phyloP scores from a whole-genome alignment of 2,329 filamentous ascomycete species.

The Chaetoscypha palmicola region DNA sequence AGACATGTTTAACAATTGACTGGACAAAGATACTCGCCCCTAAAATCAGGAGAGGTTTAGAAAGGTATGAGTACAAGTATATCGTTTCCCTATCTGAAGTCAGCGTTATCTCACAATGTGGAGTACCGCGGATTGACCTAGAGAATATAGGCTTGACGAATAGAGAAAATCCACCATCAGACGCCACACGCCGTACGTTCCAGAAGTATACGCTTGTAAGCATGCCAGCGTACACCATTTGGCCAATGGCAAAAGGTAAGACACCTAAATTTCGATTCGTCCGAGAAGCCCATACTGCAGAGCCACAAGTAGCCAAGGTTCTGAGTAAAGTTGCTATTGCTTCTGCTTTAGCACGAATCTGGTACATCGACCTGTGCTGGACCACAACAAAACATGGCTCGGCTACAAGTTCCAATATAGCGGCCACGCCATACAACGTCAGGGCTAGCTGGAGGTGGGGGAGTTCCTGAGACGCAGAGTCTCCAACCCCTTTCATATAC shows the following conservation, averaged over 20 bases:
- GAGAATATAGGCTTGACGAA: constrained; percentile 40
- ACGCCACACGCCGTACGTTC: constrained; percentile 51
- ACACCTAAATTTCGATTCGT: constrained; percentile 56
- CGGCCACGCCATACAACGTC: constrained; percentile 48
- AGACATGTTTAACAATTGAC: constrained; percentile 81
- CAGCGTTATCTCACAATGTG: no score
- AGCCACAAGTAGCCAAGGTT: constrained; percentile 66
- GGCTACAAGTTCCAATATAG: constrained; percentile 67
- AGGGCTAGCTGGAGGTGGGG: constrained; percentile 55
- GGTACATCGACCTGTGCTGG: constrained; percentile 74
- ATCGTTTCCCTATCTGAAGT: no score
- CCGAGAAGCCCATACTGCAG: constrained; percentile 57
- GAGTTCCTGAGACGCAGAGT: constrained; percentile 44
- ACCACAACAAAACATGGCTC: constrained; percentile 88
- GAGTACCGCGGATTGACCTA: constrained; percentile 16
- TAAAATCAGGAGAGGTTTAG: constrained; percentile 61
- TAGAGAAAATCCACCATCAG: constrained; percentile 60
- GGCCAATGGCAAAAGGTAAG: constrained; percentile 82
- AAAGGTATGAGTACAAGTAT: constrained; percentile 44
- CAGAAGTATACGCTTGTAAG: constrained; percentile 65
- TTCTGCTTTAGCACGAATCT: constrained; percentile 74
- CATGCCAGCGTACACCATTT: constrained; percentile 65
- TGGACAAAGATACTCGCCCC: constrained; percentile 81
- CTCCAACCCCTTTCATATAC: constrained; percentile 53
- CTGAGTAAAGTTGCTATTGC: constrained; percentile 71